Conservation (phyloP, 208 protist genomes). For the Trypanosoma melophagium region DNA sequence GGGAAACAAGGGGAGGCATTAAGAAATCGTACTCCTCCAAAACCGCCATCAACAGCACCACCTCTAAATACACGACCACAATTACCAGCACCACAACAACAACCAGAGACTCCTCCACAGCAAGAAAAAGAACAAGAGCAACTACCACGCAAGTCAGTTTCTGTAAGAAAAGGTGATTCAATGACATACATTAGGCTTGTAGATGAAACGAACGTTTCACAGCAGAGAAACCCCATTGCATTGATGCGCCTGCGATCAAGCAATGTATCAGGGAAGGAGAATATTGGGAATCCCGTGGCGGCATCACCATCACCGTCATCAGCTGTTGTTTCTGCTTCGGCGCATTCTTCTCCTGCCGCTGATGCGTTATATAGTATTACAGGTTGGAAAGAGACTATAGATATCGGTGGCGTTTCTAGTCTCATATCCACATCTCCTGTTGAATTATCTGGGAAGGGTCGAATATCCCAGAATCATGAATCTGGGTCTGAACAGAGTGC, state of each 20-base stretch:
- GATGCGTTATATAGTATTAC: slow-evolving; percentile 26
- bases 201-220: slow-evolving; percentile 8
- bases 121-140: neutral
- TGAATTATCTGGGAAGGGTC: slow-evolving; percentile 3
- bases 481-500: neutral
- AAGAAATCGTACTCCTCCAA: neutral
- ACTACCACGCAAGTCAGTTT: neutral
- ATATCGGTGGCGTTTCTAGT: neutral
- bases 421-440: neutral
- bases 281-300: neutral
- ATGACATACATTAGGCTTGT: slow-evolving; percentile 26
- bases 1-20: neutral
- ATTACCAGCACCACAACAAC: neutral
- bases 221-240: slow-evolving; percentile 6
- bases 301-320: neutral
- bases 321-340: neutral
- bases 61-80: too few relatives aligned
- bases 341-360: neutral
- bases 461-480: neutral
- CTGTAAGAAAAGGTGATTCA: neutral
- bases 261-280: slow-evolving; percentile 3
- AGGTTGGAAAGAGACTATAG: slow-evolving; percentile 23
- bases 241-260: slow-evolving; percentile 2
- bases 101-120: neutral
- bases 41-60: too few relatives aligned